Percentiles rank a stretch among this genome's conserved stretches.
Conservation (phyloP, 1,139 yeast species). For the Barnettozyma hawaiiensis region DNA sequence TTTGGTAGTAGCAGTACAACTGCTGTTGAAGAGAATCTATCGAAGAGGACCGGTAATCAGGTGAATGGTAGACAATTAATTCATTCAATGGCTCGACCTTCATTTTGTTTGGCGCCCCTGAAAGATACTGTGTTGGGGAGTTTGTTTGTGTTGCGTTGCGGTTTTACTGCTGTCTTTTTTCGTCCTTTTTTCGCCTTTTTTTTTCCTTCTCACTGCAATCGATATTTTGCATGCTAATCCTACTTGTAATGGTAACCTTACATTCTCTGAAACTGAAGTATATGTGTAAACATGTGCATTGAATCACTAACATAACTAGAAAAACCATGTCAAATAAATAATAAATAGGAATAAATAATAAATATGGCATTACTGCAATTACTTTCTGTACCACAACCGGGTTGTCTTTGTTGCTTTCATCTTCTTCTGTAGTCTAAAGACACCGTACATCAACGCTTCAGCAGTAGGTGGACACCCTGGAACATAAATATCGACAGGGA, state of each 20-base stretch:
- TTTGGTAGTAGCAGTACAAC: conserved; percentile 2
- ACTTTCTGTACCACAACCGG: conserved; percentile 81
- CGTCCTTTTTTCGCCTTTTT: neutral
- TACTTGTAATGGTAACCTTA: too few relatives aligned
- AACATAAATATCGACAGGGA: conserved; percentile 86
- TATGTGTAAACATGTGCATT: neutral
- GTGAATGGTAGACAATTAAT: neutral
- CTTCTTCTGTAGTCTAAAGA: conserved; percentile 84
- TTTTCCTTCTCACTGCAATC: too few relatives aligned
- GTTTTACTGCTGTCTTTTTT: too few relatives aligned
- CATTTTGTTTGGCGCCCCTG: neutral
- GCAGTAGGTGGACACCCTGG: conserved; percentile 95
- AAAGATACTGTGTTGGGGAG: neutral
- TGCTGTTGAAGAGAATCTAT: neutral
- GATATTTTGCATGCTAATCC: too few relatives aligned
- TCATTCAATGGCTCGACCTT: conserved; percentile 3
- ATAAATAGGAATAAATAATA: conserved; percentile 8
- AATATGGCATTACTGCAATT: conserved; percentile 14
- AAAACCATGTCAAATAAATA: neutral
- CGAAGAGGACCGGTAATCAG: neutral
- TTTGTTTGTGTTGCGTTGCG: neutral
- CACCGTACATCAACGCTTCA: conserved; percentile 88
- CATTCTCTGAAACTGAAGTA: neutral
- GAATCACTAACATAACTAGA: neutral
- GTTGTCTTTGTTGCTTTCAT: conserved; percentile 79